Evolutionary conservation across 164 flowering plant species (phyloP).

Genomic region (Stephania japonica): DNA sequence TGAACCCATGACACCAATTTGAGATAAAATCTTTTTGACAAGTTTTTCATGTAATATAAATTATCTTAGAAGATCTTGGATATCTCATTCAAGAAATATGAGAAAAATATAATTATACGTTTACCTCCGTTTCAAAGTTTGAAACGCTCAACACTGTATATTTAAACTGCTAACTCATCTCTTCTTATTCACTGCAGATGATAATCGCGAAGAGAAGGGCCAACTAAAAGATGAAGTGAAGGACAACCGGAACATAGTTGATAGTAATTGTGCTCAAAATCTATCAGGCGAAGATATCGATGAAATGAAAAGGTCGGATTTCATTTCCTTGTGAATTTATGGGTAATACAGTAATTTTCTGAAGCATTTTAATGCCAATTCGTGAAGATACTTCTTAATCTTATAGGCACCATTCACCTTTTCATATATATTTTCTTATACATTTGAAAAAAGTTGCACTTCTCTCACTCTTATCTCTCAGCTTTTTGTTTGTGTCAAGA

Average conservation of each 20-base stretch:
- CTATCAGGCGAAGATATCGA: slow-evolving; percentile 86
- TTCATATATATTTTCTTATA: too few relatives aligned
- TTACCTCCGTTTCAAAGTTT: too few relatives aligned
- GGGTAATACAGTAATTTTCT: not conserved
- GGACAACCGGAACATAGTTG: slow-evolving; percentile 75
- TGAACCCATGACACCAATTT: too few relatives aligned
- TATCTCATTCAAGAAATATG: too few relatives aligned
- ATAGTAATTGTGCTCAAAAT: slow-evolving; percentile 80
- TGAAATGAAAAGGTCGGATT: slow-evolving; percentile 62
- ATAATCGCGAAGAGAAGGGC: slow-evolving; percentile 30
- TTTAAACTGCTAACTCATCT: not conserved
- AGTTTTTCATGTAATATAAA: too few relatives aligned
- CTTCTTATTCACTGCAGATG: slow-evolving; percentile 21
- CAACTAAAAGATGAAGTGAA: slow-evolving; percentile 34
- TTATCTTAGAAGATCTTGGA: too few relatives aligned
- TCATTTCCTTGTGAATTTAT: not conserved
- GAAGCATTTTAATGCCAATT: not conserved
- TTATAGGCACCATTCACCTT: not conserved
- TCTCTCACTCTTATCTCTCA: not conserved
- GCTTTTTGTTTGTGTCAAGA: not conserved
- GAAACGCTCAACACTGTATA: too few relatives aligned
- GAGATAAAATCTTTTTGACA: too few relatives aligned
- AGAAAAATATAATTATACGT: too few relatives aligned
- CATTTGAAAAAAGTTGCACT: not conserved
- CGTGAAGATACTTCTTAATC: not conserved